Evolutionary conservation across 2,329 filamentous ascomycete species (phyloP).

Genomic region (Elsinoe arachidis): DNA sequence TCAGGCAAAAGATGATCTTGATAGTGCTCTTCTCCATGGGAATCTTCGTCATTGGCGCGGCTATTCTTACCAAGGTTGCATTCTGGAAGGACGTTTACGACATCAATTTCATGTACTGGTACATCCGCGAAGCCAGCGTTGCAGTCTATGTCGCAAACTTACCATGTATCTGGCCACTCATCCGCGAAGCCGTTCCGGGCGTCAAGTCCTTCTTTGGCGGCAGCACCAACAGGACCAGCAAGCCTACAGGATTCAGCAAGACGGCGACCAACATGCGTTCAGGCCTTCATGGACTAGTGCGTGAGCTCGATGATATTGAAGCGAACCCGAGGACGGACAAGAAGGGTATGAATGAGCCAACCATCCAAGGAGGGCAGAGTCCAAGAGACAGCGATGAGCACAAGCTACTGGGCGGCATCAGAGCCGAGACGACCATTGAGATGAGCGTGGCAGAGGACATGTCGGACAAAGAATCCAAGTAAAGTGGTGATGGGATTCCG

Average conservation of each 20-base stretch:
- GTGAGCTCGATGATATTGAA: neutral
- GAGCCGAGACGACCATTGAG: slow-evolving; percentile 15
- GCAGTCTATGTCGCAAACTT: slow-evolving; percentile 47
- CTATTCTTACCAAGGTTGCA: slow-evolving; percentile 43
- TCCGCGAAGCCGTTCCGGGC: slow-evolving; percentile 29
- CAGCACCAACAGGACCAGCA: slow-evolving; percentile 8
- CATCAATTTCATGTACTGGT: slow-evolving; percentile 38
- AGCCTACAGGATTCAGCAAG: neutral
- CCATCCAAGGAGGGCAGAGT: neutral
- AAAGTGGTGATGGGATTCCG: neutral
- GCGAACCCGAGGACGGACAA: neutral
- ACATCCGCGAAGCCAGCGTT: slow-evolving; percentile 45
- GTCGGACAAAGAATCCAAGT: slow-evolving; percentile 1
- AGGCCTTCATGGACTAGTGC: neutral
- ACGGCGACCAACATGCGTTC: neutral
- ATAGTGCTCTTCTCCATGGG: slow-evolving; percentile 43
- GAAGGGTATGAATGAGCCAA: neutral
- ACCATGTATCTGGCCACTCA: slow-evolving; percentile 45
- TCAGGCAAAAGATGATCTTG: slow-evolving; percentile 47
- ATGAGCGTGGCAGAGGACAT: slow-evolving; percentile 14
- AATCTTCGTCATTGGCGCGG: slow-evolving; percentile 40
- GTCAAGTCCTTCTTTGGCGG: slow-evolving; percentile 11
- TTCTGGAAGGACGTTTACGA: slow-evolving; percentile 38
- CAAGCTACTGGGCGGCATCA: slow-evolving; percentile 11
- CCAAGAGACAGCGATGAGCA: slow-evolving; percentile 7